Conservation (phyloP, 2,329 filamentous ascomycete species). For the Penicillium capsulatum region DNA sequence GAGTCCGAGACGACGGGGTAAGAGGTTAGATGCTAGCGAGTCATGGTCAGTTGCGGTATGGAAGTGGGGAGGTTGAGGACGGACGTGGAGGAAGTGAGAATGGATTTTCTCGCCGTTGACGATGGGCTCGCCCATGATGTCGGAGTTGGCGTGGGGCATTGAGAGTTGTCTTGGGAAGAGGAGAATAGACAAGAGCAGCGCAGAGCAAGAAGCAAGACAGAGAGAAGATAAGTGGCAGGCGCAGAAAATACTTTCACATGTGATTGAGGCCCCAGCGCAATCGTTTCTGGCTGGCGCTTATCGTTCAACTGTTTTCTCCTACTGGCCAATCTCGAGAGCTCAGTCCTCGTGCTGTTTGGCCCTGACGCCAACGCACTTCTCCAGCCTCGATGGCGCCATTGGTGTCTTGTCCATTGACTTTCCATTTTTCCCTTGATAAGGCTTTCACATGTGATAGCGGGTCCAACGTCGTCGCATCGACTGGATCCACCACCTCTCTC, state of each 20-base stretch:
- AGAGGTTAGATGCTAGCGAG: constrained; percentile 70
- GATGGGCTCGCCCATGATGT: constrained; percentile 45
- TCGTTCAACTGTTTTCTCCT: constrained; percentile 6
- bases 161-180: constrained; percentile 3
- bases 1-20: constrained; percentile 81
- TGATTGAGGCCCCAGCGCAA: constrained; percentile 22
- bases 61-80: constrained; percentile 13
- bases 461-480: constrained; percentile 22
- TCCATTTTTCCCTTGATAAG: constrained; percentile 14
- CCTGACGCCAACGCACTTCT: constrained; percentile 7
- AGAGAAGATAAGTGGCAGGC: constrained; percentile 10
- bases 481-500: constrained; percentile 8
- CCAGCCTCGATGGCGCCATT: constrained; percentile 2
- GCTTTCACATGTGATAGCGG: constrained; percentile 34
- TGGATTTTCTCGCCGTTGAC: constrained; percentile 50
- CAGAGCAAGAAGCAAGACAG: constrained; percentile 6
- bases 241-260: constrained; percentile 24
- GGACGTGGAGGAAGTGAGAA: constrained; percentile 46
- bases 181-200: constrained; percentile 6
- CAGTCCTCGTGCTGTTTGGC: constrained; percentile 4
- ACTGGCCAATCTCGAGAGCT: not conserved
- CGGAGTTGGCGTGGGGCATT: constrained; percentile 50
- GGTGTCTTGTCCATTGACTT: not conserved
- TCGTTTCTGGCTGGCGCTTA: constrained; percentile 5
- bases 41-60: not conserved